Evolutionary conservation across 2,329 filamentous ascomycete species (phyloP), one percentile per base, ranked within the genome.

Genomic region (Lomentospora prolificans): DNA sequence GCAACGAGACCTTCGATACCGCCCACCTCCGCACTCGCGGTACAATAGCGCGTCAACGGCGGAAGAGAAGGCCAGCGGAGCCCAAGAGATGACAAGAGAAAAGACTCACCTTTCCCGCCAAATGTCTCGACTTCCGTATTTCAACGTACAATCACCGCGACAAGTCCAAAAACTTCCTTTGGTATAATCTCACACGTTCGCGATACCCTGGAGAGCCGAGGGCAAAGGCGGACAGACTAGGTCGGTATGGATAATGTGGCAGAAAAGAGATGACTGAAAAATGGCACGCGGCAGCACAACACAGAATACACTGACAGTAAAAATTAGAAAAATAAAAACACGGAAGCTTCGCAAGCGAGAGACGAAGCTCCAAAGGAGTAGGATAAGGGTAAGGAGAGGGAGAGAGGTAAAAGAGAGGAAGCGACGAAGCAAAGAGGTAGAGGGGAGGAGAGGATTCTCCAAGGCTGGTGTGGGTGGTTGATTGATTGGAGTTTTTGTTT

Each of bases 151-250:
- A 31, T 22, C 8, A 48, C 6, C 17, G 44, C 22, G 44, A 19
- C 17, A 22, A 22, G 44, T 22, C 12, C 10, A 28, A 51, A 30
- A 5, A n/a, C 39, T 46, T 28, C 30, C 48, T 12, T n/a, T 28
- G 25, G 48, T 51, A 28, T 33, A 53, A 24, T 55, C 63, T 66
- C 68, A 74, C 64, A 70, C 67, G 67, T 67, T 33, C 30, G 30
- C 30, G 6, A 68, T 5, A 48, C 67, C 72, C 73, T 73, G 72
- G 72, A 70, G 65, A 71, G 69, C 71, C 72, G 72, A 72, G 72
- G 67, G 68, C 70, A 71, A 52, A 39, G 31, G 31, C 25, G 55
- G 36, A n/a, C 46, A 52, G 30, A 51, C 46, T 28, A 27, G 46
- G 55, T 22, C 4, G 36, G 25, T n/a, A 24, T 31, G 22, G 31